Evolutionary conservation across 257 asterid species (phyloP), one percentile per base, ranked within the genome.

Genomic region (Fraxinus americana): DNA sequence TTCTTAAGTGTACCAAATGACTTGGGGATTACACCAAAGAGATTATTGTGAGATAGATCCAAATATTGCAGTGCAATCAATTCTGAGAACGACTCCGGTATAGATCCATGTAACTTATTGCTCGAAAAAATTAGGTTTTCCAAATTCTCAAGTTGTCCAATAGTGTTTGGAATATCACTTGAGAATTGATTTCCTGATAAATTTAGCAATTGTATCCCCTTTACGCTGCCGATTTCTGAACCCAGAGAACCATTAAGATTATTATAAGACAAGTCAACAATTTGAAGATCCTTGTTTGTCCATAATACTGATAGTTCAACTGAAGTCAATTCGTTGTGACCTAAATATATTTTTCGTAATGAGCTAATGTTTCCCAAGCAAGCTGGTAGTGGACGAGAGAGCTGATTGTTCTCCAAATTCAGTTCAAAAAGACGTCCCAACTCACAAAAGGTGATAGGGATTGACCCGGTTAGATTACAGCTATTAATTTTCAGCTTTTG

Each of bases 121-220:
- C 2, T 41, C 8, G 82, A 82, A 72, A 78, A 43, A 2, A 61
- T 54, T n/a, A 77, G 82, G 25, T 1, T 43, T 12, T 50, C 73
- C 59, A 82, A 69, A 7, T 4, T 11, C 59, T 39, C 74, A 7
- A 82, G 82, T 54, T 57, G 43, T 10, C 76, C 76, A 30, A 82
- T 21, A 1, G 69, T 3, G 2, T 71, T 78, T 54, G 85, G 85
- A 17, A 82, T 73, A 3, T 54, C 73, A 69, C 82, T 73, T 4
- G 75, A 68, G 48, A 82, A 82, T 13, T 73, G 71, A 68, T 82
- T 82, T 1, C 45, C 54, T 12, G 70, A 36, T 67, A 81, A 45
- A 72, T 77, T 0, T 35, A 81, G 39, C n/a, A 23, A 59, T 70
- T 0, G 30, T 30, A 82, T 19, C 23, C 70, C 11, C 32, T 41